Evolutionary conservation across 2,329 filamentous ascomycete genomes (phyloP), one percentile per base, ranked within the genome.

Genomic region (Chaetomiaceae sp.): DNA sequence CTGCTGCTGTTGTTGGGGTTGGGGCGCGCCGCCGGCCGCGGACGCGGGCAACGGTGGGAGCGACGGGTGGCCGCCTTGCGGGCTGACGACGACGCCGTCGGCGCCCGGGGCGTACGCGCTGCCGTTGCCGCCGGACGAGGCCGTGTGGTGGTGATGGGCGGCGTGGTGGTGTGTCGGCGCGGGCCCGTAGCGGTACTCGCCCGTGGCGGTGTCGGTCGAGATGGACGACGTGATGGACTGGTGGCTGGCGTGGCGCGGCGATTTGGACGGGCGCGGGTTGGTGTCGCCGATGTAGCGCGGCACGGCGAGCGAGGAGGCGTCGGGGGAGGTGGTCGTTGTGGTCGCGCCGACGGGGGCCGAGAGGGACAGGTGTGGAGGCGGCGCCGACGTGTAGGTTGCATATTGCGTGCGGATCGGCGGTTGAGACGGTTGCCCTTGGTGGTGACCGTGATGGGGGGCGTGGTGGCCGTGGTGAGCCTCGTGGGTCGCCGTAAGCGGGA

Each of bases 101-200:
- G 35, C 35, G 35, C 25, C 34, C 6, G n/a, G n/a, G n/a, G 34
- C 10, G n/a, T 37, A 37, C 2, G n/a, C 25, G 25, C 25, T 27
- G 27, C 58, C 64, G 55, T 59, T 64, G 17, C 66, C 60, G 27
- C 40, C 23, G 23, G 14, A 25, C 10, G 42, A 10, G 6, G 42
- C 10, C 30, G 27, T 17, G 17, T n/a, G n/a, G 41, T 17, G n/a
- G n/a, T n/a, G n/a, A 12, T 23, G 37, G n/a, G 10, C 19, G 16
- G 9, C 44, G 48, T 13, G 48, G 63, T 53, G 68, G 55, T 27
- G 25, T 6, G 25, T 27, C 25, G 25, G 25, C 25, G 68, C 71
- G 2, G 77, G 71, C 3, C 76, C 74, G 56, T 82, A 82, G 46
- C 79, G 73, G 61, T 82, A 82, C 60, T 82, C 79, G 19, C 73